A percentile compares a stretch with the other conserved stretches of the same genome.
Evolutionary conservation across 495 filamentous ascomycete species (phyloP).

Genomic region (Bryoglossum gracile): DNA sequence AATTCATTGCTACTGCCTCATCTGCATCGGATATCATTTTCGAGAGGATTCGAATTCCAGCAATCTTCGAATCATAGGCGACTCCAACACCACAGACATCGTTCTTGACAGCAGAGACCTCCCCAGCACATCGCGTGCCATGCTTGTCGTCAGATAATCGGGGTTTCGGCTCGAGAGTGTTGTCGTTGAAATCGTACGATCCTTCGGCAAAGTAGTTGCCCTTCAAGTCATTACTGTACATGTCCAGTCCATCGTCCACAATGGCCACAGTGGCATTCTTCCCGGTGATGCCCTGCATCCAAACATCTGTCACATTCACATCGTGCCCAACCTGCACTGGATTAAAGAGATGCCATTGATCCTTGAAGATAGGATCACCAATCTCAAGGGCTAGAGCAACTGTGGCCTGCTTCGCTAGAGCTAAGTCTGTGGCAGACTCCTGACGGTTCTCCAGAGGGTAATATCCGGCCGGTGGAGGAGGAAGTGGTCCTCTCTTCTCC

Average conservation of each 20-base stretch:
- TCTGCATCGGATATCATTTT: slow-evolving; percentile 86
- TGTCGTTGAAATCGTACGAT: slow-evolving; percentile 93
- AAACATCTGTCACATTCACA: slow-evolving; percentile 87
- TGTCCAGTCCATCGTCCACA: slow-evolving; percentile 93
- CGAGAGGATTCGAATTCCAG: slow-evolving; percentile 85
- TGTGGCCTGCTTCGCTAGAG: slow-evolving; percentile 49
- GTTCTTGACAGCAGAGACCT: slow-evolving; percentile 85
- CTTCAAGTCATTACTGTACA: slow-evolving; percentile 92
- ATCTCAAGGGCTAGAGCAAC: slow-evolving; percentile 63
- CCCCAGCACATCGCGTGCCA: slow-evolving; percentile 90
- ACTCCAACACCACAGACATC: slow-evolving; percentile 94
- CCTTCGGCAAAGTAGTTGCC: slow-evolving; percentile 86
- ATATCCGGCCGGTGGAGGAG: slow-evolving; percentile 32
- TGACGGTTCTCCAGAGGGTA: slow-evolving; percentile 19
- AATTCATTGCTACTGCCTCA: slow-evolving; percentile 88
- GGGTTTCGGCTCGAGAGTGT: slow-evolving; percentile 69
- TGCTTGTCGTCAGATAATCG: slow-evolving; percentile 74
- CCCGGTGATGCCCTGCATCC: slow-evolving; percentile 88
- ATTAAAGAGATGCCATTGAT: slow-evolving; percentile 96
- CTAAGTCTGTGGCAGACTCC: slow-evolving; percentile 30
- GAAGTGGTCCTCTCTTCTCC: slow-evolving; percentile 61
- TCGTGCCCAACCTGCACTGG: slow-evolving; percentile 75
- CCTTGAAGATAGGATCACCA: slow-evolving; percentile 78
- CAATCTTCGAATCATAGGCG: slow-evolving; percentile 83
- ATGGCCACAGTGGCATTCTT: slow-evolving; percentile 84